Base-by-base conservation (phyloP, 805 yeast genomes). In the Candida ovalis region DNA sequence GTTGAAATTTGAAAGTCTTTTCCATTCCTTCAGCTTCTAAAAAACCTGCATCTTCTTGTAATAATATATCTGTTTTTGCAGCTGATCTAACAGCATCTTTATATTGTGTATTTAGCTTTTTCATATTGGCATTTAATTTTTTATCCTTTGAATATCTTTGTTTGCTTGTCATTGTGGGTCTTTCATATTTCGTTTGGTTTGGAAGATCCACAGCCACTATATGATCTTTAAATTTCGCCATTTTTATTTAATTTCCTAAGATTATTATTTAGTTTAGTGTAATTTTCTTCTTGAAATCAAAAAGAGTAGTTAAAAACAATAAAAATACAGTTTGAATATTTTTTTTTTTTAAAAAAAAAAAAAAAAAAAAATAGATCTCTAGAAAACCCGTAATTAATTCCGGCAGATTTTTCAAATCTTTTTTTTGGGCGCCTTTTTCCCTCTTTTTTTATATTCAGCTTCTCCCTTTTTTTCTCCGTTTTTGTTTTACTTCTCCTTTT, bases 1-100 rank as follows among this genome's bases (percentile, higher is more conserved):
- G 99, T 30, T 75, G 79, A 56, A 88, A 88, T 67, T 86, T 88
- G 71, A 73, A 88, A 0, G 99, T 94, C 65, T 81, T 84, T 69
- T 94, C 99, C 91, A 92, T 83, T n/a, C 84, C 84, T 60, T 94
- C 99, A 5, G 97, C 89, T 66, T 94, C 99, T 52, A 94, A 66
- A 59, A 75, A 86, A 41, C 99, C 99, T 4, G 76, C 78, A 25
- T 86, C 84, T 70, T 94, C 98, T 51, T 86, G 88, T 30, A 89
- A 71, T 53, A 94, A 74, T 59, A 89, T 76, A 58, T 94, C 97
- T 0, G 97, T 86, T 4, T 85, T 82, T 10, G 91, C 89, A 1
- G 96, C 97, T 9, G 89, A 77, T 54, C 76, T 73, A n/a, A 87
- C 79, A 1, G 96, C 95, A 50, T 84, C 86, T 53, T 80, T 77